These are phyloP conservation scores for Cordyceps fumosorosea DNA, from an alignment of 2,329 filamentous ascomycete species.

Conservation along the genomic window DNA sequence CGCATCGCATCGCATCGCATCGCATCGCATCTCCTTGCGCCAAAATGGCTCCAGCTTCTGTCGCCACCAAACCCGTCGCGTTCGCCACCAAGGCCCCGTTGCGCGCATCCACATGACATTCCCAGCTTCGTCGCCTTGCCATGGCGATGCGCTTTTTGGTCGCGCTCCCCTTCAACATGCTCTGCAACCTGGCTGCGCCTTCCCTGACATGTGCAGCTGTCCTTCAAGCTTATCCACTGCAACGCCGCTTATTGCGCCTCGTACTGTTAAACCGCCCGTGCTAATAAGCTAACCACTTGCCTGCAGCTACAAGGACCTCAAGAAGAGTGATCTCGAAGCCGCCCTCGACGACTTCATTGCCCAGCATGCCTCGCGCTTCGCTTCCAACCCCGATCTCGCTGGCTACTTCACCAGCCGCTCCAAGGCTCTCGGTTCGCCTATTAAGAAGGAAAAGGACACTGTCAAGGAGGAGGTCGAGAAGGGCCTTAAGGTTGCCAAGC, in stretches of 20 bases:
- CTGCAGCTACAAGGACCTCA: conserved; percentile 59
- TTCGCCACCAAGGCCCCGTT: neutral
- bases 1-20: conserved; percentile 6
- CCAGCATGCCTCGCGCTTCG: conserved; percentile 59
- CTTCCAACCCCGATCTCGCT: conserved; percentile 55
- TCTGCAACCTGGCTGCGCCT: neutral
- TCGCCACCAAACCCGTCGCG: neutral
- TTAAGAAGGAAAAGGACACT: conserved; percentile 48
- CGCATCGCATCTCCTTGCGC: conserved; percentile 6
- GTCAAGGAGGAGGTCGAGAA: conserved; percentile 31
- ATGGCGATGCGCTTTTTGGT: neutral
- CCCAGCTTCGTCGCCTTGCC: neutral
- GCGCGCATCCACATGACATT: neutral
- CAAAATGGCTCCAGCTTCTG: neutral
- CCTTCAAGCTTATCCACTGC: neutral
- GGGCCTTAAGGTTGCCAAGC: conserved; percentile 39
- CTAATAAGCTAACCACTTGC: neutral
- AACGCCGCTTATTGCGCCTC: neutral
- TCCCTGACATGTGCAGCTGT: neutral
- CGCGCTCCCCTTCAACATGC: neutral
- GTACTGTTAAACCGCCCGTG: neutral
- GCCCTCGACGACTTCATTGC: conserved; percentile 68
- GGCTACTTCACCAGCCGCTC: conserved; percentile 70
- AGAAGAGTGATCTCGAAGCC: conserved; percentile 73
- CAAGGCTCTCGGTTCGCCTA: conserved; percentile 51